Percentiles rank a stretch among this genome's conserved stretches.
Evolutionary conservation across 2,329 filamentous ascomycete genomes (phyloP).

Genomic region (Beauveria pseudobassiana): DNA sequence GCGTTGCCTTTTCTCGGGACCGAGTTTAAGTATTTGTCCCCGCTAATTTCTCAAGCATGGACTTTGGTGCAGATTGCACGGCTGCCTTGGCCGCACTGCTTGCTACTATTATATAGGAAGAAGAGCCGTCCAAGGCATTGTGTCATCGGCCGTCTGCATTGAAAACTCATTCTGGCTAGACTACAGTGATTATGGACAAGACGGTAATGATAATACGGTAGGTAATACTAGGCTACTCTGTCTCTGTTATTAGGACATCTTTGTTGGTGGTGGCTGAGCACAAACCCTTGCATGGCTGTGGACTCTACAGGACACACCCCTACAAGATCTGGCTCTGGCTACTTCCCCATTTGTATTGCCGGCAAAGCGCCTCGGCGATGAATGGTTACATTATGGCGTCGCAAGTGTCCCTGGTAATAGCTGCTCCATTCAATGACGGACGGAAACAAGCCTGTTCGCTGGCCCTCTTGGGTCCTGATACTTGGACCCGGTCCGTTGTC

Average conservation of each 20-base stretch:
- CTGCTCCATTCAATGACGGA: neutral
- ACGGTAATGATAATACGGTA: neutral
- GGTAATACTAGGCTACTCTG: neutral
- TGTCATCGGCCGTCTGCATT: neutral
- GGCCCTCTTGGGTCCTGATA: neutral
- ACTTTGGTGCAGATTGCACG: too few relatives aligned
- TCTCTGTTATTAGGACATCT: neutral
- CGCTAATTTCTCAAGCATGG: too few relatives aligned
- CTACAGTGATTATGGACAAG: neutral
- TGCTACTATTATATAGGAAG: too few relatives aligned
- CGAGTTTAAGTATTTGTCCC: too few relatives aligned
- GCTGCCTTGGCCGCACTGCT: too few relatives aligned
- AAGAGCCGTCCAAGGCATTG: neutral
- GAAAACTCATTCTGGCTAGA: neutral
- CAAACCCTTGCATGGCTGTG: neutral
- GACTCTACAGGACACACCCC: neutral
- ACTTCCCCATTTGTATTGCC: neutral
- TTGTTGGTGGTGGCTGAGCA: constrained; percentile 11
- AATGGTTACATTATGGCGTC: constrained; percentile 9
- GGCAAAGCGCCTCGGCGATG: constrained; percentile 7
- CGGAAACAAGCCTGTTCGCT: neutral
- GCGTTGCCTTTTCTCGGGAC: too few relatives aligned
- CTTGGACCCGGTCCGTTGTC: neutral
- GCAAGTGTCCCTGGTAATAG: neutral
- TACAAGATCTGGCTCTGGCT: constrained; percentile 2